Base-by-base conservation (phyloP, 1,139 yeast species). In the Zygotorulaspora mrakii region DNA sequence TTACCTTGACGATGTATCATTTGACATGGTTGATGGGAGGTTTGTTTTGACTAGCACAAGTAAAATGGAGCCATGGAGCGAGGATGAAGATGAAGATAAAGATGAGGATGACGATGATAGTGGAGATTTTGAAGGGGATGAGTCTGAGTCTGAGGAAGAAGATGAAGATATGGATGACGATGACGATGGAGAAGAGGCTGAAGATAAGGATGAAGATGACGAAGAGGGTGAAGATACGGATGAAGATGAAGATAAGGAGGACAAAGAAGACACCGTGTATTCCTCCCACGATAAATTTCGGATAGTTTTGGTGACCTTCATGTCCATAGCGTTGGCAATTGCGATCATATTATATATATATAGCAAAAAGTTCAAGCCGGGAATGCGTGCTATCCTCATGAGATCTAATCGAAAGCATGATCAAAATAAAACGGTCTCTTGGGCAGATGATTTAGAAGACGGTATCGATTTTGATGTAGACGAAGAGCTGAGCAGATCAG, bases 401-500 rank as follows among this genome's bases (percentile, higher is more conserved):
- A 53, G 50, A 18, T 53, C 48, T 31, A 50, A 47, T 10, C 42
- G 37, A 24, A 48, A 47, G 20, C 47, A 45, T 31, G 48, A 45
- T 29, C 37, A 45, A 2, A 57, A 55, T 39, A 63, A 62, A 42
- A 50, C 59, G 7, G 67, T 60, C 2, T 55, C 66, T 2, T 60
- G 67, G 66, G 65, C 64, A 2, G 64, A 61, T 40, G 62, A 58
- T 37, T 26, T 53, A 17, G 59, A 52, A 35, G 44, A 40, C 16
- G 48, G 48, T 23, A 50, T 47, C 14, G 60, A 72, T 59, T 50
- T 69, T 61, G 56, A 66, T 64, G 49, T 57, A 57, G 54, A 73
- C 62, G 69, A 70, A 60, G 62, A 70, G 25, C 17, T 31, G 40
- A 31, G 24, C n/a, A 33, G 28, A 22, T 31, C 41, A 12, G 34